Base-by-base conservation (phyloP, 202 grass and related monocot genomes). In the Tripidium arundinaceum region DNA sequence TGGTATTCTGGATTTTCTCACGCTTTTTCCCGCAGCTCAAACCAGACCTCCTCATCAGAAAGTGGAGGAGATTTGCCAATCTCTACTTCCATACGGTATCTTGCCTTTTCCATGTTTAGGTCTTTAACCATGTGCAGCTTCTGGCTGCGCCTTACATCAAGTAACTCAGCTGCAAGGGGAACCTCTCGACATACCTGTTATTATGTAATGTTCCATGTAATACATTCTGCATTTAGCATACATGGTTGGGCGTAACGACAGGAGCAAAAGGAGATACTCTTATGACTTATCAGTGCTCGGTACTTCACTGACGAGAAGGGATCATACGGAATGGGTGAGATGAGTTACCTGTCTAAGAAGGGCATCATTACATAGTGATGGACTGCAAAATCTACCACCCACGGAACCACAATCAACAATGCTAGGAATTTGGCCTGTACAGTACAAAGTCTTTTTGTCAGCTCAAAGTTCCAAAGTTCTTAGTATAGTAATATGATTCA, bases 321-420 rank as follows among this genome's bases (percentile, higher is more conserved):
- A 78, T 64, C 1, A 46, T 57, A 72, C 43, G 19, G 29, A 45
- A 74, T 76, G 55, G 25, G 13, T 19, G 55, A 80, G 57, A 86
- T 34, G 26, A 47, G 76, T 83, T 91, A 98, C 95, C 92, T 94
- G 69, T 98, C 95, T 89, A 98, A 82, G 83, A 98, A 98, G 65
- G 92, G 92, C 95, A 98, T 93, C 74, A 98, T 79, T 83, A 93
- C 86, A 78, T 87, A 94, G 86, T 98, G 90, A 86, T 98, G 95
- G 82, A 98, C 86, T 57, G 91, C 42, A 89, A 95, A 93, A 81
- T 94, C 92, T 68, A 89, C 80, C 39, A 81, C n/a, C 86, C 62
- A 94, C 7, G 95, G 95, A 73, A 93, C 68, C 38, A 94, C 60
- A 38, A 98, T 86, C 77, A 98, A 45, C 21, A 93, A 75, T 83